Percentiles rank a stretch among this genome's conserved stretches.
Evolutionary conservation across 495 filamentous ascomycete genomes (phyloP).

Genomic region (Aspergillus diversus): DNA sequence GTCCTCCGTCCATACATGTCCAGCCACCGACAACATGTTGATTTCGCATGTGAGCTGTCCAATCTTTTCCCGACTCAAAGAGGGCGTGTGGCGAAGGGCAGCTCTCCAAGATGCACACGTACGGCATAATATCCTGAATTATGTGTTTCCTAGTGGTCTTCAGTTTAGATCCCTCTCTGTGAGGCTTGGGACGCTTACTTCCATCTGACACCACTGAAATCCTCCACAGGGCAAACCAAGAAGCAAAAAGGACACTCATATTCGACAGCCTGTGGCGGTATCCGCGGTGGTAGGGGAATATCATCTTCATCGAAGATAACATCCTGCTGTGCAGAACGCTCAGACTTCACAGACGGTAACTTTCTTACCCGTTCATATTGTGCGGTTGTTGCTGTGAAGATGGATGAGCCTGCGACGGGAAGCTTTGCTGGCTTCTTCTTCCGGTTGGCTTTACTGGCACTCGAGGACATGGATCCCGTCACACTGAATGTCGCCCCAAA

Average conservation of each 20-base stretch:
- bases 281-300: conserved; percentile 1
- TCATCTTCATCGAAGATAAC: not conserved
- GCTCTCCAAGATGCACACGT: conserved; percentile 3
- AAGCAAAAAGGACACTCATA: conserved; percentile 13
- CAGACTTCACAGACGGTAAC: not conserved
- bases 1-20: conserved; percentile 13
- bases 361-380: conserved; percentile 2
- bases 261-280: not conserved
- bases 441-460: not conserved
- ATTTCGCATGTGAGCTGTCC: conserved; percentile 6
- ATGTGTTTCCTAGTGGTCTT: conserved; percentile 1
- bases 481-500: conserved; percentile 9
- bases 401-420: not conserved
- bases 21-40: conserved; percentile 8
- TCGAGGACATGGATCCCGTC: not conserved
- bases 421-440: not conserved
- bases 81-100: conserved; percentile 4
- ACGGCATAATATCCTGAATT: conserved; percentile 15
- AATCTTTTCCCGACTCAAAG: conserved; percentile 12
- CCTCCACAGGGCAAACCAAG: conserved; percentile 2
- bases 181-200: conserved; percentile 3
- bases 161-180: not conserved
- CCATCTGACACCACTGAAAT: conserved; percentile 7
- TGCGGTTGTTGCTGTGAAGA: conserved; percentile 12
- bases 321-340: not conserved